Evolutionary conservation across 148 eudicot species (phyloP), one percentile per base, ranked within the genome.

Genomic region (Camellia sinensis): DNA sequence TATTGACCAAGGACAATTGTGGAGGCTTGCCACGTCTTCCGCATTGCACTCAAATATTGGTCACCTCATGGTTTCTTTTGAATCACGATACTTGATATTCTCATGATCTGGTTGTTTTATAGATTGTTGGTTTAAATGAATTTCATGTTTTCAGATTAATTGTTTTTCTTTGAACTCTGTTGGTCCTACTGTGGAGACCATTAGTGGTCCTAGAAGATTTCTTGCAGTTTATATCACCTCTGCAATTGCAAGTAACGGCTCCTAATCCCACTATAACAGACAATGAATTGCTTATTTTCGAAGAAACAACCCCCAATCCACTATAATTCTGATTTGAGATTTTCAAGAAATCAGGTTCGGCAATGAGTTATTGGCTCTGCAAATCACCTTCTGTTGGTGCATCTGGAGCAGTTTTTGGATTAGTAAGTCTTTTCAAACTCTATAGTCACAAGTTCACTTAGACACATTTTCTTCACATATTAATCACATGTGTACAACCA

Each of bases 341-440:
- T 77, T 81, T 84, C 64, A 59, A 29, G 10, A 37, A 64, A 81
- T 79, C 85, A 92, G 97, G 94, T 87, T 74, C 93, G 78, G 85
- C 92, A 61, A 87, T 87, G 93, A 94, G 97, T 82, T 94, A 94
- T 85, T 89, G 93, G 89, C 76, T 91, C 80, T 86, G 91, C 81
- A 86, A 88, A 82, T 87, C 90, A 78, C 92, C 94, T 15, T 88
- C 94, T 6, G 93, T 94, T 83, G 98, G 97, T 83, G 98, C 98
- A 64, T 94, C 97, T 22, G 98, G 98, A 71, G 98, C 97, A 72
- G 92, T 92, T 75, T 94, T 94, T 81, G 98, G 98, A 87, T 81
- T 92, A 86, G 97, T 92, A 86, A 88, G 87, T 81, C 15, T 74
- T 72, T 7, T 50, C 37, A 74, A 77, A 66, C 61, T 56, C 65